phyloP scores from a whole-genome alignment of 2,329 filamentous ascomycete genomes.

The Alternaria sp. region DNA sequence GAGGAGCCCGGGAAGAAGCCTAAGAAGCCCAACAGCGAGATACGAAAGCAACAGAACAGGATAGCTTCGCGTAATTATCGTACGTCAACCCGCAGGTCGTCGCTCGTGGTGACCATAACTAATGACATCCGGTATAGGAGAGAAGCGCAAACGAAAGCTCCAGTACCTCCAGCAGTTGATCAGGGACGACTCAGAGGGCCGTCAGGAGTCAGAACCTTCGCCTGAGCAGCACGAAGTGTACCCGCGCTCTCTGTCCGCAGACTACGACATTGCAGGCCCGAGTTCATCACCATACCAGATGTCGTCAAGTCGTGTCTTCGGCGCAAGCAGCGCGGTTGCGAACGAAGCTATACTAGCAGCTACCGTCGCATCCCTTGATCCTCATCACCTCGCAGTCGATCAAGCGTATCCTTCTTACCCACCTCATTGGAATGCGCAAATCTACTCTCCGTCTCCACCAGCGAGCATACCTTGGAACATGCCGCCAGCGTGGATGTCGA shows the following conservation, averaged over 20 bases:
- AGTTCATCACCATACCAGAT: slow-evolving; percentile 10
- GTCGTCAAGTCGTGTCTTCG: slow-evolving; percentile 16
- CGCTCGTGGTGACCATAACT: slow-evolving; percentile 3
- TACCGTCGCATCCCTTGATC: slow-evolving; percentile 18
- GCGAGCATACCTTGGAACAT: slow-evolving; percentile 26
- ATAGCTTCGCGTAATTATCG: slow-evolving; percentile 48
- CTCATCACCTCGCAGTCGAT: slow-evolving; percentile 10
- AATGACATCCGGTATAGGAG: slow-evolving; percentile 26
- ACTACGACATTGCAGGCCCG: slow-evolving; percentile 15
- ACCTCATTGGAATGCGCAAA: slow-evolving; percentile 18
- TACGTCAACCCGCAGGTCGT: slow-evolving; percentile 15
- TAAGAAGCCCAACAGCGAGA: slow-evolving; percentile 45
- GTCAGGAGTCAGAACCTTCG: slow-evolving; percentile 17
- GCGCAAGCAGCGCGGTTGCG: slow-evolving; percentile 13
- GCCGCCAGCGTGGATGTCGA: slow-evolving; percentile 24
- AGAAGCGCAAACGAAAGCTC: slow-evolving; percentile 47
- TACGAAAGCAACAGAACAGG: slow-evolving; percentile 47
- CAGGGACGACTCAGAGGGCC: slow-evolving; percentile 27
- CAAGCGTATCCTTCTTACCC: slow-evolving; percentile 22
- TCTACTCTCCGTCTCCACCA: slow-evolving; percentile 23
- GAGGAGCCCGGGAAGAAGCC: slow-evolving; percentile 30
- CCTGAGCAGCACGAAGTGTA: slow-evolving; percentile 19
- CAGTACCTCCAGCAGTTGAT: slow-evolving; percentile 45
- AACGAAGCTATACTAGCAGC: slow-evolving; percentile 13
- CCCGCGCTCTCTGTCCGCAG: slow-evolving; percentile 24